Base-by-base conservation (phyloP, 2,329 filamentous ascomycete species). In the Zasmidium angulare region DNA sequence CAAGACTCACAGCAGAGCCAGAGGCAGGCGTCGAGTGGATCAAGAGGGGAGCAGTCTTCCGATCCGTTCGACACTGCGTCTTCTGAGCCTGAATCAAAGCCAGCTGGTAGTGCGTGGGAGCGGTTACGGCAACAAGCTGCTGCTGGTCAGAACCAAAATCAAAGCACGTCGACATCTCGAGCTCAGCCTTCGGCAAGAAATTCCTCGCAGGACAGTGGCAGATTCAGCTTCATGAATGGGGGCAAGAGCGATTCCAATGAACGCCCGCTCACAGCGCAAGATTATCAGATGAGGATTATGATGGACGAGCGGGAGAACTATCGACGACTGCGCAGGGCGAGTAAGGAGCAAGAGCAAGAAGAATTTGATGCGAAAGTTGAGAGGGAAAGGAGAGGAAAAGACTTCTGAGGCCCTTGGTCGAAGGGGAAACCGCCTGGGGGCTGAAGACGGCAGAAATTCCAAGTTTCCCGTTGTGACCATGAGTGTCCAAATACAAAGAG, bases 301-400 rank as follows among this genome's bases (percentile, higher is more conserved):
- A n/a, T n/a, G n/a, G n/a, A n/a, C n/a, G n/a, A n/a, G n/a, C n/a
- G n/a, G n/a, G n/a, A n/a, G n/a, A n/a, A n/a, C n/a, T n/a, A n/a
- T n/a, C n/a, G n/a, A n/a, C n/a, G n/a, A n/a, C n/a, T n/a, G n/a
- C n/a, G n/a, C n/a, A n/a, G n/a, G n/a, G n/a, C n/a, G n/a, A n/a
- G n/a, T 40, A 72, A 74, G 22, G 73, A 76, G 49, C 65, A 80
- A 60, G 79, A 79, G 23, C 80, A 83, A 68, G 76, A 71, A 55
- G 78, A 82, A 23, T 83, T 83, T 62, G 79, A 83, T 64, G 75
- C 75, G 19, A 70, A 77, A 47, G 62, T 83, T 3, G 81, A 83
- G 63, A 73, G 74, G 58, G 81, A 83, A 63, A 69, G 81, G 53
- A 74, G 75, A 55, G 81, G 79, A 0, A 75, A 74, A n/a, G 73